Conservation (phyloP, 176 grass and related monocot species). For the Oryza glumipatula region DNA sequence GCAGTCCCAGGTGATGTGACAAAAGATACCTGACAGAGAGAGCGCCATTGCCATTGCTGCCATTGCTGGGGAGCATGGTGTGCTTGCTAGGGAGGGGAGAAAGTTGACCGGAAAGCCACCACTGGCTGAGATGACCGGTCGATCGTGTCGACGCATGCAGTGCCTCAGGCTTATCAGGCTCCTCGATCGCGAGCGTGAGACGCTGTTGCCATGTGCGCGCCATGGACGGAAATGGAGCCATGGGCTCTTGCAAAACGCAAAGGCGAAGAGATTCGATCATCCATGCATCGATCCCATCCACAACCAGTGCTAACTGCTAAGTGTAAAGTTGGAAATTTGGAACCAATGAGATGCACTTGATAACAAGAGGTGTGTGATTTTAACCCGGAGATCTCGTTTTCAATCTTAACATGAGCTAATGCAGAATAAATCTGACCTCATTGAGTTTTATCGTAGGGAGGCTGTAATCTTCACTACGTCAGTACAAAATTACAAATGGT, state of each 20-base stretch:
- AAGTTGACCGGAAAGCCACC: conserved; percentile 56
- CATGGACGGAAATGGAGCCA: conserved; percentile 19
- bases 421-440: not conserved
- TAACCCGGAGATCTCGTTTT: too few relatives aligned
- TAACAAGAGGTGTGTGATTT: too few relatives aligned
- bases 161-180: not conserved
- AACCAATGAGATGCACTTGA: not conserved
- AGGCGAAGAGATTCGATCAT: not conserved
- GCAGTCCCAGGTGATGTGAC: conserved; percentile 58
- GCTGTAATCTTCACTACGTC: too few relatives aligned
- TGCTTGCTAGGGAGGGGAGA: conserved; percentile 12
- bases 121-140: conserved; percentile 49
- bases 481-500: too few relatives aligned
- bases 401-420: not conserved
- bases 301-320: not conserved
- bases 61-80: not conserved
- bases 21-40: conserved; percentile 50
- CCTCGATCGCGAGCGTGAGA: not conserved
- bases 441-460: not conserved
- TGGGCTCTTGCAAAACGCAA: not conserved
- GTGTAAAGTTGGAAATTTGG: not conserved
- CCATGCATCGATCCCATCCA: not conserved
- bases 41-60: not conserved
- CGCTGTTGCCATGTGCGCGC: conserved; percentile 36
- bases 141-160: not conserved